These are phyloP conservation scores for Pascua sp. DNA, from an alignment of 1,284 basidiomycete species.

Conservation along the genomic window DNA sequence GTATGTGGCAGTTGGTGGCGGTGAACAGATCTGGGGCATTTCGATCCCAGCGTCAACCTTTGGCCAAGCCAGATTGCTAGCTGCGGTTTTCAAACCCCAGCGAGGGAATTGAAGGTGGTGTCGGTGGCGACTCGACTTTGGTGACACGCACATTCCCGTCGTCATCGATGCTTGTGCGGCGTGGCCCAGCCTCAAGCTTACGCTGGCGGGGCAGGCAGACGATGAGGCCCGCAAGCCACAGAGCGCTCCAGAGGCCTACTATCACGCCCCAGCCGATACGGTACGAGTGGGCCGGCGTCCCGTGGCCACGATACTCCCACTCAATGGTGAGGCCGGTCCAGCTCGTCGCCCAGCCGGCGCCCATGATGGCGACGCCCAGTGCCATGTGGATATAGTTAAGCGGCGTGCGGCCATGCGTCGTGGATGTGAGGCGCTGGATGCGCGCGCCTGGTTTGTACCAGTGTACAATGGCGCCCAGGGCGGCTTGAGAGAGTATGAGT, in stretches of 20 bases:
- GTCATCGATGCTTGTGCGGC: no score
- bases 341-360: not conserved
- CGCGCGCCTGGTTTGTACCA: not conserved
- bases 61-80: no score
- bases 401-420: not conserved
- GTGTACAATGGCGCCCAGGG: not conserved
- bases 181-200: not conserved
- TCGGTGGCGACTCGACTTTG: no score
- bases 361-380: not conserved
- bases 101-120: no score
- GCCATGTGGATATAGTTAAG: conserved; percentile 2
- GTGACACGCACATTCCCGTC: no score
- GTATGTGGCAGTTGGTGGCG: no score
- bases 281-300: not conserved
- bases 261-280: conserved; percentile 10
- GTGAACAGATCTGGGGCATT: no score
- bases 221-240: not conserved
- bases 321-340: conserved; percentile 3
- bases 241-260: conserved; percentile 13
- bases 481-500: conserved; percentile 51
- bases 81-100: no score
- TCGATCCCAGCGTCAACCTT: no score
- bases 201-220: conserved; percentile 1
- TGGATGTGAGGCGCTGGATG: not conserved
- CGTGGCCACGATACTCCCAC: conserved; percentile 1